Percentiles rank a stretch among this genome's conserved stretches.
Evolutionary conservation across 208 protist genomes (phyloP).

Genomic region (Kentomonas sorsogonicus): DNA sequence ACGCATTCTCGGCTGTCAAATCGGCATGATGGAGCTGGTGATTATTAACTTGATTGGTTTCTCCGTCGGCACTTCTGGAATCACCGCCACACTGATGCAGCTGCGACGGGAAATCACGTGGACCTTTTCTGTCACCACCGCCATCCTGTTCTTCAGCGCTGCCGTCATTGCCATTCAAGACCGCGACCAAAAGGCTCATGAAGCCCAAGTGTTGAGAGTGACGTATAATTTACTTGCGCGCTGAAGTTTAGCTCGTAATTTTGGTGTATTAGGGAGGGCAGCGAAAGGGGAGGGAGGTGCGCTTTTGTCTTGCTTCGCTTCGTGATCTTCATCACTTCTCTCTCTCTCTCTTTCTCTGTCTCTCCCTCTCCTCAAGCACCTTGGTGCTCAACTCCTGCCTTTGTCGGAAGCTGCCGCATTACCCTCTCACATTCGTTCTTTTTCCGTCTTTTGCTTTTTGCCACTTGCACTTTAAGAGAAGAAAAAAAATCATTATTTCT

Average conservation of each 20-base stretch:
- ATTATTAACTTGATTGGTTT: slow-evolving; percentile 75
- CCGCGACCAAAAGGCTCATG: slow-evolving; percentile 44
- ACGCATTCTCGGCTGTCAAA: slow-evolving; percentile 24
- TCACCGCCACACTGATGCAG: slow-evolving; percentile 10
- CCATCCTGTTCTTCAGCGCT: slow-evolving; percentile 38
- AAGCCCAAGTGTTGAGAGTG: slow-evolving; percentile 21
- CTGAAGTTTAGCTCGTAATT: not conserved
- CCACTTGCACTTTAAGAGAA: too few relatives aligned
- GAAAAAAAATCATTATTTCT: too few relatives aligned
- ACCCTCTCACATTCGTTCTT: too few relatives aligned
- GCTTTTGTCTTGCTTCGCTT: slow-evolving; percentile 8
- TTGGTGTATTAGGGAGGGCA: not conserved
- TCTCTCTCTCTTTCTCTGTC: slow-evolving; percentile 1
- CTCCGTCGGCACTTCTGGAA: slow-evolving; percentile 25
- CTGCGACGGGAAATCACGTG: slow-evolving; percentile 18
- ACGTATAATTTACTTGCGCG: slow-evolving; percentile 22
- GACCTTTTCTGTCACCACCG: slow-evolving; percentile 12
- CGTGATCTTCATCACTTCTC: slow-evolving; percentile 11
- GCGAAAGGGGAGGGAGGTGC: not conserved
- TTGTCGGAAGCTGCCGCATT: too few relatives aligned
- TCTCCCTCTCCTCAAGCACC: too few relatives aligned
- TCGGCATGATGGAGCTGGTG: slow-evolving; percentile 46
- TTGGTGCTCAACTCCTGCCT: too few relatives aligned
- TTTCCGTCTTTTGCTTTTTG: too few relatives aligned
- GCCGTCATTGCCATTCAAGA: slow-evolving; percentile 48